phyloP scores from a whole-genome alignment of 2,329 filamentous ascomycete genomes.

The Emergomyces orientalis region DNA sequence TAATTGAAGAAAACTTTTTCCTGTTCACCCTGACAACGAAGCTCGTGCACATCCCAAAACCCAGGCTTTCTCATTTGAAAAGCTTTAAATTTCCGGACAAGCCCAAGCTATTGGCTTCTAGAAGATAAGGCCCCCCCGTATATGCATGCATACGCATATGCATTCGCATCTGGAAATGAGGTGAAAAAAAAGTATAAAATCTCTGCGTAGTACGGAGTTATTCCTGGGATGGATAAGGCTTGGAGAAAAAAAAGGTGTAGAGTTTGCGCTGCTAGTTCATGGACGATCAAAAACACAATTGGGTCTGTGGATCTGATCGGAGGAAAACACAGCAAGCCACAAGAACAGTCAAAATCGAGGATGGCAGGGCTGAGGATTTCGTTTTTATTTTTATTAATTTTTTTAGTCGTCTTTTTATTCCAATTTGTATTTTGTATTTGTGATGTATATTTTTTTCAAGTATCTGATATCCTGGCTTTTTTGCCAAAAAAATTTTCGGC shows the following conservation, averaged over 20 bases:
- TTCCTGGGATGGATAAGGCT: too few species aligned
- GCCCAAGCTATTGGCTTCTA: constrained; percentile 2
- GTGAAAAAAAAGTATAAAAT: background rate
- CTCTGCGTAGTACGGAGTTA: too few species aligned
- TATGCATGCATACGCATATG: background rate
- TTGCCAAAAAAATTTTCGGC: too few species aligned
- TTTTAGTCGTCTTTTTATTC: background rate
- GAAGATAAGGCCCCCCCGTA: background rate
- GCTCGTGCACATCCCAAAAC: background rate
- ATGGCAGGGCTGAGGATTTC: background rate
- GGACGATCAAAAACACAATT: background rate
- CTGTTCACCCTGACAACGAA: background rate
- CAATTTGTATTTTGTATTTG: background rate
- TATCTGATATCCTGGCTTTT: too few species aligned
- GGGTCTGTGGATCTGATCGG: background rate
- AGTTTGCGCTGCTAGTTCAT: background rate
- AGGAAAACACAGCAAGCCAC: background rate
- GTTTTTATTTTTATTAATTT: background rate
- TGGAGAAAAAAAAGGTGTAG: background rate
- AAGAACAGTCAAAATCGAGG: background rate
- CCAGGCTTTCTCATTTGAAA: background rate
- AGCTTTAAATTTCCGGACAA: background rate
- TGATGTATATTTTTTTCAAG: too few species aligned
- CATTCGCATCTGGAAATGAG: background rate
- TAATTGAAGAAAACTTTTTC: background rate